Evolutionary conservation across 2,329 filamentous ascomycete species (phyloP).

Genomic region (Fusarium incarnatum): DNA sequence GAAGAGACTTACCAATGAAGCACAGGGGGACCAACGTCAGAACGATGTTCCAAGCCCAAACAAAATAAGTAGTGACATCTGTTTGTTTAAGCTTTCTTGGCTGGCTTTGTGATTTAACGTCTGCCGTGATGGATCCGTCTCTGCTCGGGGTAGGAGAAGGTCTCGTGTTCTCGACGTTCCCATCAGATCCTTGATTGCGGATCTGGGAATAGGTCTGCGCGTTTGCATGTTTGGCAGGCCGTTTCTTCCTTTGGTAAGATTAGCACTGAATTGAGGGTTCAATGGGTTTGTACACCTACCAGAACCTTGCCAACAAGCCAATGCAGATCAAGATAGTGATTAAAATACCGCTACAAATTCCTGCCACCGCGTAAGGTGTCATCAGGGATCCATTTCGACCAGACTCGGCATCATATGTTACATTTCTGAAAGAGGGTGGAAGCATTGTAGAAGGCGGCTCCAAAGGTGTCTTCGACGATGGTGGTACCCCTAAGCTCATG

Average conservation of each 20-base stretch:
- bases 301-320: not conserved
- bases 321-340: not conserved
- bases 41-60: not conserved
- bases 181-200: not conserved
- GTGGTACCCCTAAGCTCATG: rapidly evolving
- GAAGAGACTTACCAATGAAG: not conserved
- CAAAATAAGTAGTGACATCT: not conserved
- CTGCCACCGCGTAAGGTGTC: not conserved
- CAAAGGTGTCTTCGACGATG: not conserved
- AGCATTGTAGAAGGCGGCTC: rapidly evolving
- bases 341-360: not conserved
- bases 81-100: not conserved
- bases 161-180: not conserved
- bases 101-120: not conserved
- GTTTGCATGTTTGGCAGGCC: rapidly evolving
- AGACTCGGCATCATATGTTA: not conserved
- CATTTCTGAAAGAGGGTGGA: not conserved
- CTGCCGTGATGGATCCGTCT: too few species aligned
- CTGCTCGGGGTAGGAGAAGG: not conserved
- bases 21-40: not conserved
- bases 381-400: not conserved
- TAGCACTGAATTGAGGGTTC: rapidly evolving
- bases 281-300: not conserved
- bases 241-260: not conserved
- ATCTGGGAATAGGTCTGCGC: not conserved